Evolutionary conservation across 768 basidiomycete species (phyloP).

Genomic region (Cyathus striatus): DNA sequence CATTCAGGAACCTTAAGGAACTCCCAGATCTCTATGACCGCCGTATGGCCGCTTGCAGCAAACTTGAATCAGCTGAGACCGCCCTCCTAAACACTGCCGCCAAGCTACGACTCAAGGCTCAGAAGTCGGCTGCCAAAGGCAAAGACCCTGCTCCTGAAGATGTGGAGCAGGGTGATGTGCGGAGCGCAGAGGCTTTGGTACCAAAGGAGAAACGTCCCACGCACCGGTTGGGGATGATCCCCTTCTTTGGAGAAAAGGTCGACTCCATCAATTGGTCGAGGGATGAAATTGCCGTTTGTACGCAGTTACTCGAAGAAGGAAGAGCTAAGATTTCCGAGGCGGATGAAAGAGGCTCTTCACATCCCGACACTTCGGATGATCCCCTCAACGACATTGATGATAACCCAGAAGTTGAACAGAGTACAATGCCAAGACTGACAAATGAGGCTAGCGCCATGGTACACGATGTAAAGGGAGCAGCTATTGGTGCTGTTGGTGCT

Average conservation of each 20-base stretch:
- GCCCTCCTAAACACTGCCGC: constrained; percentile 68
- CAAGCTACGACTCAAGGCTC: constrained; percentile 58
- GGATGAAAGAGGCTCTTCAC: constrained; percentile 16
- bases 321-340: constrained; percentile 28
- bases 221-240: constrained; percentile 61
- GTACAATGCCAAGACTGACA: neutral
- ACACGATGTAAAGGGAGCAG: constrained; percentile 11
- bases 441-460: neutral
- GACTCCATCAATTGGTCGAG: constrained; percentile 92
- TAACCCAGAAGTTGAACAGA: neutral
- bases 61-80: constrained; percentile 87
- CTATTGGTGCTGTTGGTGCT: constrained; percentile 18
- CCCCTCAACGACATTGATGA: neutral
- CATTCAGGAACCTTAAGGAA: constrained; percentile 70
- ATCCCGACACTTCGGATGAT: neutral
- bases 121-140: constrained; percentile 39
- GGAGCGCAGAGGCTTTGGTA: constrained; percentile 32
- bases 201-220: constrained; percentile 72
- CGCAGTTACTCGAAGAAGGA: constrained; percentile 45
- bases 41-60: constrained; percentile 64
- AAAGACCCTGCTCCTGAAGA: constrained; percentile 6
- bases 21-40: constrained; percentile 81
- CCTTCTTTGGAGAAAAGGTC: constrained; percentile 78
- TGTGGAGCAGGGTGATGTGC: constrained; percentile 13
- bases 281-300: constrained; percentile 60